Evolutionary conservation across 1,284 basidiomycete genomes (phyloP).

Genomic region (Ganoderma sinense): DNA sequence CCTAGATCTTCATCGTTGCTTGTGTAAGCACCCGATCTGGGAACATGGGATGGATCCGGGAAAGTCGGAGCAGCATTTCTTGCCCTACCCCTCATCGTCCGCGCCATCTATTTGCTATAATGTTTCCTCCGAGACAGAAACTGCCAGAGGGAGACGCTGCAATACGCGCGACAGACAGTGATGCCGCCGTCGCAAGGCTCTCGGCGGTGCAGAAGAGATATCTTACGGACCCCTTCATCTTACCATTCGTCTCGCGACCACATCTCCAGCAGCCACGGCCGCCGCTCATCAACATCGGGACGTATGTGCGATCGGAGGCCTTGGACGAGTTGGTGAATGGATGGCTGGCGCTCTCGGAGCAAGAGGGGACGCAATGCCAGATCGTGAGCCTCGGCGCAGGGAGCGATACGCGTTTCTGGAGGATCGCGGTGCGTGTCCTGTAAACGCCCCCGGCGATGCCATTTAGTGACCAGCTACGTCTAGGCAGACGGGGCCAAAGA

Average conservation of each 20-base stretch:
- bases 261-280: constrained; percentile 71
- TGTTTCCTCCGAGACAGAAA: constrained; percentile 25
- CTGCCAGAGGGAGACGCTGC: constrained; percentile 58
- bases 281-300: constrained; percentile 96
- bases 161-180: constrained; percentile 75
- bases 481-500: constrained; percentile 58
- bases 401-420: constrained; percentile 94
- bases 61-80: not conserved
- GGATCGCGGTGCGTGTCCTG: constrained; percentile 72
- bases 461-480: constrained; percentile 13
- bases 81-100: not conserved
- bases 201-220: constrained; percentile 85
- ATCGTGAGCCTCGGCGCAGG: constrained; percentile 92
- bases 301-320: constrained; percentile 83
- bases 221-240: constrained; percentile 76
- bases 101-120: constrained; percentile 11
- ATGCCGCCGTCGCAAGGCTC: constrained; percentile 79
- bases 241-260: constrained; percentile 68
- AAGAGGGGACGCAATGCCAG: constrained; percentile 63
- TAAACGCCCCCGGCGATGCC: not conserved
- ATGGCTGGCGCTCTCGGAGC: constrained; percentile 63
- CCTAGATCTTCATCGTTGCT: not conserved
- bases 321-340: constrained; percentile 83
- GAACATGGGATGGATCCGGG: not conserved
- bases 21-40: not conserved